Evolutionary conservation across 805 yeast genomes (phyloP).

Genomic region (Candida sithepensis): DNA sequence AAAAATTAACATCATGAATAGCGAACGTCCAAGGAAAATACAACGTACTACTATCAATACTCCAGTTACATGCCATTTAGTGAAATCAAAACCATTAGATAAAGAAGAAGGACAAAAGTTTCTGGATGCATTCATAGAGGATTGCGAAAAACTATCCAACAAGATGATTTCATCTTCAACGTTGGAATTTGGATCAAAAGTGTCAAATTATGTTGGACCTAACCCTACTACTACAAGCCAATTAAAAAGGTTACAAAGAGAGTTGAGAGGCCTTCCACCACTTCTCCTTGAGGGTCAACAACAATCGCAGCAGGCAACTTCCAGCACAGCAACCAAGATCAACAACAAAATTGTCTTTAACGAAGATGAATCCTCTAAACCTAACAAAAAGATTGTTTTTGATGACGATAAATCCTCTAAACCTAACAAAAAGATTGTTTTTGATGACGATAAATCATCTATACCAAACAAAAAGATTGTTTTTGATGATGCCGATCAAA

Average conservation of each 20-base stretch:
- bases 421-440: slow-evolving; percentile 9
- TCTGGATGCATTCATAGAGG: slow-evolving; percentile 24
- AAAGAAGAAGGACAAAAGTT: slow-evolving; percentile 22
- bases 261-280: slow-evolving; percentile 35
- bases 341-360: slow-evolving; percentile 23
- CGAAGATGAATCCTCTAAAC: slow-evolving; percentile 3
- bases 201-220: slow-evolving; percentile 21
- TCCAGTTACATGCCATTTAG: slow-evolving; percentile 40
- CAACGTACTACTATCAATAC: slow-evolving; percentile 43
- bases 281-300: slow-evolving; percentile 24
- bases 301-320: background rate
- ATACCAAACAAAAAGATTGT: slow-evolving; percentile 12
- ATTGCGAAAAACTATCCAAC: slow-evolving; percentile 18
- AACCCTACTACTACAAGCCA: slow-evolving; percentile 29
- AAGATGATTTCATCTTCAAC: slow-evolving; percentile 7
- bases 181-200: slow-evolving; percentile 4
- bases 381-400: slow-evolving; percentile 15
- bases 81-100: slow-evolving; percentile 13
- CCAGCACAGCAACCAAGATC: slow-evolving; percentile 2
- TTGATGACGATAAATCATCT: slow-evolving; percentile 12
- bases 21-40: slow-evolving; percentile 38
- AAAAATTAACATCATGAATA: too few relatives aligned
- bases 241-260: slow-evolving; percentile 35
- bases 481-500: slow-evolving; percentile 5
- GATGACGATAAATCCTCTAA: slow-evolving; percentile 9